A percentile compares a stretch with the other conserved stretches of the same genome.
phyloP scores from a whole-genome alignment of 2,329 filamentous ascomycete species.

The Delphinella strobiligena region DNA sequence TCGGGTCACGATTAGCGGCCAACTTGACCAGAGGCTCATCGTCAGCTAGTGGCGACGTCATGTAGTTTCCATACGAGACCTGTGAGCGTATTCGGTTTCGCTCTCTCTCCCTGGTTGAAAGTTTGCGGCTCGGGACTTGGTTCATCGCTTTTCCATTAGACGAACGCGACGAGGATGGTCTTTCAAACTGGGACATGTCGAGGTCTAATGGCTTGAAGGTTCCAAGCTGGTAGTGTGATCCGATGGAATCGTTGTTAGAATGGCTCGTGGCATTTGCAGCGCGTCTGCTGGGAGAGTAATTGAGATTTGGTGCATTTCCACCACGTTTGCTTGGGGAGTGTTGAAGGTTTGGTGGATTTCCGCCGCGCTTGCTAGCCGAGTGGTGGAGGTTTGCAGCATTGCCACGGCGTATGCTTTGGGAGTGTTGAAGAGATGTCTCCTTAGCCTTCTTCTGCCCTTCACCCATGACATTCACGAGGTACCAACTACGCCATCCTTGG shows the following conservation, averaged over 20 bases:
- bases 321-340: slow-evolving; percentile 13
- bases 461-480: slow-evolving; percentile 62
- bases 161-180: slow-evolving; percentile 24
- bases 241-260: slow-evolving; percentile 21
- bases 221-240: slow-evolving; percentile 50
- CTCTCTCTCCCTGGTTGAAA: slow-evolving; percentile 20
- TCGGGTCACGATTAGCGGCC: slow-evolving; percentile 10
- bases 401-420: slow-evolving; percentile 14
- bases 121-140: neutral
- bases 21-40: slow-evolving; percentile 24
- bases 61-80: slow-evolving; percentile 15
- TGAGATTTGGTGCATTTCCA: slow-evolving; percentile 13
- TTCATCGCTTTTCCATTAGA: too few relatives aligned
- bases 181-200: slow-evolving; percentile 48
- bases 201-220: slow-evolving; percentile 53
- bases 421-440: slow-evolving; percentile 10
- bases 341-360: too few relatives aligned
- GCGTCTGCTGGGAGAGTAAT: slow-evolving; percentile 5
- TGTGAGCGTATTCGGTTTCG: slow-evolving; percentile 26
- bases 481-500: slow-evolving; percentile 85
- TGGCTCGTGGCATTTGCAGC: slow-evolving; percentile 6
- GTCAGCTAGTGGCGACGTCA: slow-evolving; percentile 17
- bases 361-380: too few relatives aligned
- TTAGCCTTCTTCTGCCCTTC: slow-evolving; percentile 36
- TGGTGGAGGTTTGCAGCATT: slow-evolving; percentile 11